Evolutionary conservation across 2,329 filamentous ascomycete genomes (phyloP).

Genomic region (Scorias spongiosa): DNA sequence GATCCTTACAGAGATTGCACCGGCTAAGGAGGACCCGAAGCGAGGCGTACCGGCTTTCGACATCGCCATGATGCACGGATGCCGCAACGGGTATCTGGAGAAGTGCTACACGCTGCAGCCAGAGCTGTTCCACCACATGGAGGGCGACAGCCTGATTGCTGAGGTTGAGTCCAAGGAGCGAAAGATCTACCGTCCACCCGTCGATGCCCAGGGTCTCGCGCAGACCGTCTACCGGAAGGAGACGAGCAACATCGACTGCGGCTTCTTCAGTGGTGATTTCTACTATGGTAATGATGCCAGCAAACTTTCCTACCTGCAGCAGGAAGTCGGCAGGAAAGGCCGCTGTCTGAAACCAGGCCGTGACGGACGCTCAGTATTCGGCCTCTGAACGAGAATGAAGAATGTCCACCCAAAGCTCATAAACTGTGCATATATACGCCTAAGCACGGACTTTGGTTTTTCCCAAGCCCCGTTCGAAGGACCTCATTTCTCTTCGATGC

Average conservation of each 20-base stretch:
- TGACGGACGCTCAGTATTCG: not conserved
- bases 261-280: conserved; percentile 27
- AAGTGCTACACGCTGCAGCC: conserved; percentile 22
- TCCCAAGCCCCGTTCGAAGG: no score
- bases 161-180: conserved; percentile 18
- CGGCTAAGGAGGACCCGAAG: conserved; percentile 18
- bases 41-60: conserved; percentile 23
- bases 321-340: conserved; percentile 24
- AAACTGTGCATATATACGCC: no score
- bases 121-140: conserved; percentile 25
- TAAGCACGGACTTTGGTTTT: no score
- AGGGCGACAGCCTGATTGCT: conserved; percentile 23
- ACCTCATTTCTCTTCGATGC: no score
- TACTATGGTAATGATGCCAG: conserved; percentile 18
- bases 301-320: conserved; percentile 19
- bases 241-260: conserved; percentile 21
- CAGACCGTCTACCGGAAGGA: conserved; percentile 10
- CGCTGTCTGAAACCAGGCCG: conserved; percentile 17
- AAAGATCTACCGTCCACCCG: conserved; percentile 9
- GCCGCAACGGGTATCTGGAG: conserved; percentile 17
- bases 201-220: conserved; percentile 13
- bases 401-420: no score
- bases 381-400: no score
- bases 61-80: conserved; percentile 22
- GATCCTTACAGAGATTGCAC: conserved; percentile 23